These are phyloP conservation scores for Fraxinus platypoda DNA, from an alignment of 305 asterid genomes.

Conservation along the genomic window DNA sequence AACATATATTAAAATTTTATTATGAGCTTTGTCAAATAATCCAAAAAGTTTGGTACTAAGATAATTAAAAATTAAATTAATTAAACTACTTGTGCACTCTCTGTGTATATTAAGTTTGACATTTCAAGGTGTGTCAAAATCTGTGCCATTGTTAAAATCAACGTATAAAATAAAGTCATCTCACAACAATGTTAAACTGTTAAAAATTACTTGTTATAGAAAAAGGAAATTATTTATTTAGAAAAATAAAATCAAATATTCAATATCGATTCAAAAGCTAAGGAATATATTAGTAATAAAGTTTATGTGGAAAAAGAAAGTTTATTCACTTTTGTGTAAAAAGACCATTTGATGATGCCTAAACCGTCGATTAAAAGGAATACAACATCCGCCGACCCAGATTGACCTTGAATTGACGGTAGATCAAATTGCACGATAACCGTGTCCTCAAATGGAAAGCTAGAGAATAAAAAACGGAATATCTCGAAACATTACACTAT, in stretches of 20 bases:
- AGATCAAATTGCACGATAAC: background rate
- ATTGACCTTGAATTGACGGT: background rate
- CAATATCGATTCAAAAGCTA: background rate
- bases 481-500: background rate
- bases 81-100: no score
- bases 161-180: no score
- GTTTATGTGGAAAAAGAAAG: background rate
- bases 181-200: no score
- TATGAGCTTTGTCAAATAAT: background rate
- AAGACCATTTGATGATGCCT: background rate
- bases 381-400: background rate
- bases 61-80: no score
- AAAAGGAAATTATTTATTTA: background rate
- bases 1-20: no score
- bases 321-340: background rate
- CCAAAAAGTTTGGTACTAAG: background rate
- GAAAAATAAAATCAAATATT: background rate
- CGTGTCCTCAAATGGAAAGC: background rate
- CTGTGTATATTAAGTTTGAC: no score
- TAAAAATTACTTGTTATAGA: background rate
- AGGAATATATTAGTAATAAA: background rate
- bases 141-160: no score
- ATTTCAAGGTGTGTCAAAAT: no score
- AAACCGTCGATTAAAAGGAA: background rate
- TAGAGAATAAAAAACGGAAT: background rate